phyloP scores from a whole-genome alignment of 108 stramenopile species.

The Aureococcus anophagefferens region DNA sequence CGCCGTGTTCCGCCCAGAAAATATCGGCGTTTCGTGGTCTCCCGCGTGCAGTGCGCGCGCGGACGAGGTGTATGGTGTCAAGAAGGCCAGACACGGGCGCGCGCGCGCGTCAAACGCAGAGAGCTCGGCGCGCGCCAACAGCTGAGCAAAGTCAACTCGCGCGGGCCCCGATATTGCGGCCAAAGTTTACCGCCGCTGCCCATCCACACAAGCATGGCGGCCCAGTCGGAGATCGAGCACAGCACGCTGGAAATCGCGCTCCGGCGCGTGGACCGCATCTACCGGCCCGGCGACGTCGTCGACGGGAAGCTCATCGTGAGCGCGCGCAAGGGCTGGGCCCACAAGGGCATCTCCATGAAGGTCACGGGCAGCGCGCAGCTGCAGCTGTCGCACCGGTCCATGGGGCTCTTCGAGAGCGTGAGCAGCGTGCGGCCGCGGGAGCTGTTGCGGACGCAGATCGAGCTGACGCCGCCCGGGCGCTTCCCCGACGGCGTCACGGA shows the following conservation, averaged over 20 bases:
- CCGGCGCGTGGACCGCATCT: constrained; percentile 14
- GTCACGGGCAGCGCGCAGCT: background rate
- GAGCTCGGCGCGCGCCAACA: too few relatives aligned
- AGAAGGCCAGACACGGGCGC: too few relatives aligned
- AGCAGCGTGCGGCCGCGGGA: constrained; percentile 5
- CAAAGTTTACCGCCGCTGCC: too few relatives aligned
- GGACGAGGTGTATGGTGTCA: too few relatives aligned
- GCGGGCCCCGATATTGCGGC: too few relatives aligned
- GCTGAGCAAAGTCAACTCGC: too few relatives aligned
- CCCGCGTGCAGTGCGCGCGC: too few relatives aligned
- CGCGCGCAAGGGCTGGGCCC: constrained; percentile 14
- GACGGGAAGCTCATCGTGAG: constrained; percentile 4
- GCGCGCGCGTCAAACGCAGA: too few relatives aligned
- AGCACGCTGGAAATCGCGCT: constrained; percentile 6
- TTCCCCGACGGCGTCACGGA: constrained; percentile 9
- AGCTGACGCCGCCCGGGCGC: constrained; percentile 1
- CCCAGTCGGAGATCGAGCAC: background rate
- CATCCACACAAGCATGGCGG: too few relatives aligned
- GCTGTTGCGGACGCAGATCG: constrained; percentile 3
- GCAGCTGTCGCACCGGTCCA: constrained; percentile 1
- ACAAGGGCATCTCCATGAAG: too few relatives aligned
- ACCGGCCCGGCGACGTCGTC: constrained; percentile 14
- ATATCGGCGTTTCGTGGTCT: too few relatives aligned
- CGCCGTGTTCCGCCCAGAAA: too few relatives aligned
- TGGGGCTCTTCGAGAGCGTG: constrained; percentile 5